Evolutionary conservation across 352 stramenopile genomes (phyloP).

Genomic region (Thraustochytrium striatum): DNA sequence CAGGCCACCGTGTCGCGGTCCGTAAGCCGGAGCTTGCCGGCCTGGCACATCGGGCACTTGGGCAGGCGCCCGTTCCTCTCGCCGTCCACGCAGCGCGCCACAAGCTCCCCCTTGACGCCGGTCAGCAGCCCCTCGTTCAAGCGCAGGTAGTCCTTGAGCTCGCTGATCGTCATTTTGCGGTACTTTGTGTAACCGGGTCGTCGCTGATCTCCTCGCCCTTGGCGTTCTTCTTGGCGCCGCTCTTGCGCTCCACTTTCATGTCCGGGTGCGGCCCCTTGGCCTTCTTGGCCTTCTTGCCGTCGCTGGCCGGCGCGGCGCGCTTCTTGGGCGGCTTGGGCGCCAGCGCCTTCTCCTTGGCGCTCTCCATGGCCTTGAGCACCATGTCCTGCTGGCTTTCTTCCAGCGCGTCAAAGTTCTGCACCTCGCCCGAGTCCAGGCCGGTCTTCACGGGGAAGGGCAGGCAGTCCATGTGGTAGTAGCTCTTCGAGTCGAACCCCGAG

Average conservation of each 20-base stretch:
- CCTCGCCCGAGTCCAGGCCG: conserved; percentile 35
- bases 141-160: conserved; percentile 49
- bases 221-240: too few species aligned
- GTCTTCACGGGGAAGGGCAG: neutral
- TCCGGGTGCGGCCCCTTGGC: neutral
- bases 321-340: neutral
- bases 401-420: conserved; percentile 6
- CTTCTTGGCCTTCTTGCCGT: neutral
- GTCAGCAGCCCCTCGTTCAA: conserved; percentile 25
- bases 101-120: conserved; percentile 23
- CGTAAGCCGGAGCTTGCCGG: conserved; percentile 34
- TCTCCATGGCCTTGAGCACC: neutral
- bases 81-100: conserved; percentile 40
- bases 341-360: conserved; percentile 10
- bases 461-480: conserved; percentile 35
- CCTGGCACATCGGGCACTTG: conserved; percentile 1
- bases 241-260: too few species aligned
- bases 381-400: conserved; percentile 8
- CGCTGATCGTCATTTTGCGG: conserved; percentile 22
- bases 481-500: neutral
- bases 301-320: neutral
- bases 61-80: conserved; percentile 40
- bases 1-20: conserved; percentile 24
- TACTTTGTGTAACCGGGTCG: conserved; percentile 15
- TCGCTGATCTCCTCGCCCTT: conserved; percentile 11